Base-by-base conservation (phyloP, 306 rosid genomes). In the Quercus berberidifolia region DNA sequence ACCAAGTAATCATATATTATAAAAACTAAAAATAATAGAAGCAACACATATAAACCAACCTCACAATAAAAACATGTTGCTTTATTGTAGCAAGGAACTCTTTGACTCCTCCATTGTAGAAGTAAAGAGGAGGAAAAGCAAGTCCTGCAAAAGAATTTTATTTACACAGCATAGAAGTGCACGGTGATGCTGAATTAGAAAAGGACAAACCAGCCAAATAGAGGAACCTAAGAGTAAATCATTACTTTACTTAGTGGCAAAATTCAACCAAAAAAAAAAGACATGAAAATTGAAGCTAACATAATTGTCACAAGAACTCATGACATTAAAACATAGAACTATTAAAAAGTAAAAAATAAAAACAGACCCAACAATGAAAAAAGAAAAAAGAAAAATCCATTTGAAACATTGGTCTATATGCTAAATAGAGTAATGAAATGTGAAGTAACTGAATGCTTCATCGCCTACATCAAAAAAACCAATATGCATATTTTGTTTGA, bases 101-200 rank as follows among this genome's bases (percentile, higher is more conserved):
- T 82, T 90, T 94, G 78, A 96, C 94, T 88, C 99, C 99, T 85
- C 99, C 99, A 78, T 90, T 96, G 77, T 96, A 96, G 81, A 96
- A 96, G 85, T 96, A 96, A 64, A 96, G 84, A 26, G 99, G 92
- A 76, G 99, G 97, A 86, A 83, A 76, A 18, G 99, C 99, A 84
- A 96, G 98, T 85, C 99, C 99, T 96, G 91, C 77, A 83, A 78
- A 79, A 76, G n/a, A 38, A 3, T 74, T 55, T 35, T 72, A 35
- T 64, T 60, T 64, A 77, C 70, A 76, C 5, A 38, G 10, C 57
- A 57, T 18, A 52, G 58, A 46, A 57, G 49, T 55, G 46, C 9
- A 67, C 1, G 35, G 52, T 33, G 3, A 3, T 3, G 9, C n/a
- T 19, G 14, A 67, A 67, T 67, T 67, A 67, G 17, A 8, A 67